Evolutionary conservation across 768 basidiomycete species (phyloP).

Genomic region (Trametes gibbosa): DNA sequence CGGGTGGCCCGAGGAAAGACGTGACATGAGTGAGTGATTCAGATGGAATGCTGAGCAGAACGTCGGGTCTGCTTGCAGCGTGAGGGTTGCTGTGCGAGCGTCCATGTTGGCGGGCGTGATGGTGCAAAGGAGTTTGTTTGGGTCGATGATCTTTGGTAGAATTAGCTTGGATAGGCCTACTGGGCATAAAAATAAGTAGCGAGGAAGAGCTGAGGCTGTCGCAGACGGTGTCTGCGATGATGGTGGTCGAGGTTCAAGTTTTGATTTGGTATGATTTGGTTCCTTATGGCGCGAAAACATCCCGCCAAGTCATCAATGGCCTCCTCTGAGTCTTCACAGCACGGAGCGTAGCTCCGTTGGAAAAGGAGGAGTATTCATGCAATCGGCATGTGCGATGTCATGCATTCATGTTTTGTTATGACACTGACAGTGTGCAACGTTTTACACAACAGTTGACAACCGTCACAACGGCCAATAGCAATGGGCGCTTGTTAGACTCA

Average conservation of each 20-base stretch:
- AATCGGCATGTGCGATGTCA: no score
- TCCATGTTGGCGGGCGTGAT: constrained; percentile 48
- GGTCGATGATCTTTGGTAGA: constrained; percentile 36
- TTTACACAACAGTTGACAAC: no score
- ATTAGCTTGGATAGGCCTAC: constrained; percentile 44
- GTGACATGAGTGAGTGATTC: constrained; percentile 80
- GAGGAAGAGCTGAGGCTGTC: constrained; percentile 9
- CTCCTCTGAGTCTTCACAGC: not conserved
- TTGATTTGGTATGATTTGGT: constrained; percentile 18
- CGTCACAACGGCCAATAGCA: not conserved
- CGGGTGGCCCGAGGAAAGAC: constrained; percentile 62
- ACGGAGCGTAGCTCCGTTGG: not conserved
- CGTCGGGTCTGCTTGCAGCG: constrained; percentile 16
- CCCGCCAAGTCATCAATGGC: constrained; percentile 10
- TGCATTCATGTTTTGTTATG: no score
- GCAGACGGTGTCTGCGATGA: constrained; percentile 34
- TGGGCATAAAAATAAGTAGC: constrained; percentile 60
- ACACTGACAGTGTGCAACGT: no score
- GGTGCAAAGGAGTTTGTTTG: constrained; percentile 31
- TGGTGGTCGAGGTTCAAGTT: constrained; percentile 26
- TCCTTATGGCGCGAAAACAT: constrained; percentile 5
- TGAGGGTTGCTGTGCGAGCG: constrained; percentile 27
- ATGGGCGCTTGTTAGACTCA: not conserved
- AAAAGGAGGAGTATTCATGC: no score
- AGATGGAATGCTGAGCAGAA: constrained; percentile 52